These are phyloP conservation scores for Centella asiatica DNA, from an alignment of 129 eudicot species.

Conservation along the genomic window DNA sequence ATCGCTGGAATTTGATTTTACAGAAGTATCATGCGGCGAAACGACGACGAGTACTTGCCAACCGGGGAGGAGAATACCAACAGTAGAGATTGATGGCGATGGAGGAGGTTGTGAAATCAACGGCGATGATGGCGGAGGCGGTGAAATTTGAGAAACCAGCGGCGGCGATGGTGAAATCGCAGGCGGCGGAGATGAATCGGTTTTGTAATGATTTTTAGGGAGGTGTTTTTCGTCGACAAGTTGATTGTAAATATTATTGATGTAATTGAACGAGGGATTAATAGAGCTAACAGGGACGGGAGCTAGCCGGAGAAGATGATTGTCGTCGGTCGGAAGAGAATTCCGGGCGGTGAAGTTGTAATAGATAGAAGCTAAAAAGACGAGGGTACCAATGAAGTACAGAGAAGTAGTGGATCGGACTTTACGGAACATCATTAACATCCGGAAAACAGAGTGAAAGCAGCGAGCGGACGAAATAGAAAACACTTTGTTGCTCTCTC, in stretches of 20 bases:
- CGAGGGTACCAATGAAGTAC: slow-evolving; percentile 24
- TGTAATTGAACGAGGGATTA: too few relatives aligned
- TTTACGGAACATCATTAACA: slow-evolving; percentile 30
- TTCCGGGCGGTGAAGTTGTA: slow-evolving; percentile 29
- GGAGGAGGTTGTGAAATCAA: background rate
- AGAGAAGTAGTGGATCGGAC: slow-evolving; percentile 31
- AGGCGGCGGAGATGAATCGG: background rate
- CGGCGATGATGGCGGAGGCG: background rate
- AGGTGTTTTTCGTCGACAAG: slow-evolving; percentile 12
- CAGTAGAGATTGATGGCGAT: slow-evolving; percentile 8
- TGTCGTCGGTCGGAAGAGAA: slow-evolving; percentile 6
- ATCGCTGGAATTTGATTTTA: background rate
- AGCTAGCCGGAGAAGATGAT: slow-evolving; percentile 14
- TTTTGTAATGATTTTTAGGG: background rate
- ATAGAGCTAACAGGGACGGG: slow-evolving; percentile 14
- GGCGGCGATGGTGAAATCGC: slow-evolving; percentile 7
- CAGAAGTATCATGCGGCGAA: slow-evolving; percentile 18
- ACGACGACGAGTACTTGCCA: slow-evolving; percentile 67
- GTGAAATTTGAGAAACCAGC: too few relatives aligned
- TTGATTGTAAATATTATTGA: slow-evolving; percentile 9
- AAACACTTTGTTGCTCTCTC: too few relatives aligned
- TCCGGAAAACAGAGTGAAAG: too few relatives aligned
- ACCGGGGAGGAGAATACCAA: slow-evolving; percentile 45
- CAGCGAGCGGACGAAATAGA: too few relatives aligned
- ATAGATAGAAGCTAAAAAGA: slow-evolving; percentile 32